Base-by-base conservation (phyloP, 1,284 basidiomycete genomes). In the Cryptococcus wingfieldii region DNA sequence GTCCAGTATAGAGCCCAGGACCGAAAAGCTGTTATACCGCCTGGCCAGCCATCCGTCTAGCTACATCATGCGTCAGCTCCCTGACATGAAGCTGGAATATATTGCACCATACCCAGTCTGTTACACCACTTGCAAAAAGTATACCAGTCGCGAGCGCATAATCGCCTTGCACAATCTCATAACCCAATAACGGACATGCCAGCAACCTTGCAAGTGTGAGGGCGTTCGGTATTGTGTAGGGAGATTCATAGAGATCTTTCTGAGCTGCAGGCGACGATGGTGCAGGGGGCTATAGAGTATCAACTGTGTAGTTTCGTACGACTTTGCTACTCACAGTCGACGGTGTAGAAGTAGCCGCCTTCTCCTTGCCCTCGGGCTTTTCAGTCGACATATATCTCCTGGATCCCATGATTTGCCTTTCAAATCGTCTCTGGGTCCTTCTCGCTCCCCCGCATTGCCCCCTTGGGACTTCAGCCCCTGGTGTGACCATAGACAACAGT, bases 1-100 rank as follows among this genome's bases (percentile, higher is more conserved):
- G 74, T 99, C 96, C 7, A 98, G 82, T 56, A 98, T 94, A 12
- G 89, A 90, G 10, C 95, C 95, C 38, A 98, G 81, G 10, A 98
- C 91, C 10, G 90, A 87, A 48, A 79, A 82, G 86, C 92, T 88
- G 44, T 88, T 86, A 79, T 83, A 96, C 58, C 83, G 83, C 58
- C 95, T 82, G 1, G 95, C 96, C 48, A 98, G 78, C 73, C 81
- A 96, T 1, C 95, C 95, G 68, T 98, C 95, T 51, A 88, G 82
- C 89, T 94, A 38, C 12, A 16, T 9, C 25, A 49, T 49, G 16
- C 47, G 18, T 55, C 47, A 60, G 53, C 49, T 19, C 19, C 37
- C 10, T 13, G 37, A 27, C 50, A 37, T 47, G 8, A 46, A 19
- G 23, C 27, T 13, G 38, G 34, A 10, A 34, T 34, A 39, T n/a